Evolutionary conservation across 768 basidiomycete species (phyloP), one percentile per base, ranked within the genome.

Genomic region (Suillus bovinus): DNA sequence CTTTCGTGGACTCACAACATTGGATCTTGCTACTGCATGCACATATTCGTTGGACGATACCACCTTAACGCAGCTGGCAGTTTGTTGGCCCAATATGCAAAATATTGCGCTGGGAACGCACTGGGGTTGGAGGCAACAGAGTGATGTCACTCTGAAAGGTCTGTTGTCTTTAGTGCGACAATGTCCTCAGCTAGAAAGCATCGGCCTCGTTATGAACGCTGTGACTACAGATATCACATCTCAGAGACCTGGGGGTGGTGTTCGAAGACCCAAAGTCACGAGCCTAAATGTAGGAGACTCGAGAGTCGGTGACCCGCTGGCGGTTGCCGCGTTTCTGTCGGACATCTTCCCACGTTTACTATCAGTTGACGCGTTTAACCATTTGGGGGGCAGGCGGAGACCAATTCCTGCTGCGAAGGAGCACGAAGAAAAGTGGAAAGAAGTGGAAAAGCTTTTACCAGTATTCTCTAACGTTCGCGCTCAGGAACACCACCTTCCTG

Each of bases 91-190:
- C n/a, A 34, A 4, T 22, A n/a, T 61, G 60, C 53, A 61, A 38
- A 27, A 29, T 34, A 31, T 61, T 20, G 22, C 53, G 38, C 58
- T 61, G 22, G 60, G 50, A 58, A 58, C 33, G 16, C 38, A 55
- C 9, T 56, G 54, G 53, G 53, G 60, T 58, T 61, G 60, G 55
- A 56, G 55, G 17, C 55, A 56, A 20, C 55, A 56, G 34, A 39
- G 53, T 38, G 53, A 39, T 3, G 38, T 61, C 36, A 60, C 60
- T 31, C 38, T 61, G 33, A 55, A 55, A 24, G 60, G 60, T n/a
- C 34, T 61, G 22, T 58, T 61, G 3, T 56, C 58, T 61, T 61
- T 61, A 56, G 38, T 61, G 22, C 54, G 53, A 39, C 58, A 60
- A 1, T 61, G 60, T 56, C 58, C 34, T 38, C 38, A 58, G 38